Conservation (phyloP, 208 protist species). For the Leishmania arabica region DNA sequence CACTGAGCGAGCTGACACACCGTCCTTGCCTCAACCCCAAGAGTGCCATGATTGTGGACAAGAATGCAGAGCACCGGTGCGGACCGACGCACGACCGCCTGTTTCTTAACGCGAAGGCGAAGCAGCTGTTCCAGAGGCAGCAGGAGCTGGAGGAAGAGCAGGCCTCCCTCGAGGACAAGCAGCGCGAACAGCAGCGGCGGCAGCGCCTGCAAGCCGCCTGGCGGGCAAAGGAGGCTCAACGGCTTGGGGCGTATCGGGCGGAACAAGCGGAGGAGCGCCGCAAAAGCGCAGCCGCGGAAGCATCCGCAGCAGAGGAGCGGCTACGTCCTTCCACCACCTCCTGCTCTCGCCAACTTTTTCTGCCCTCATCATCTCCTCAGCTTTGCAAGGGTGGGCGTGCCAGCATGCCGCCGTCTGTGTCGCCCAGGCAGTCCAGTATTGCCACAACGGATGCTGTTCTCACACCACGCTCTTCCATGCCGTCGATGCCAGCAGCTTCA, state of each 20-base stretch:
- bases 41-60: slow-evolving; percentile 24
- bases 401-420: neutral
- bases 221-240: slow-evolving; percentile 14
- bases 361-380: neutral
- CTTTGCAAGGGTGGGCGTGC: no score
- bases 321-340: neutral
- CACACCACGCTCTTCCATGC: neutral
- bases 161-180: slow-evolving; percentile 18
- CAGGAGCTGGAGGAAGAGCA: slow-evolving; percentile 45
- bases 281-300: neutral
- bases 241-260: slow-evolving; percentile 20
- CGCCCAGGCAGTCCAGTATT: neutral
- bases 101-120: slow-evolving; percentile 39
- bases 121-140: slow-evolving; percentile 43
- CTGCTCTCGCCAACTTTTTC: neutral
- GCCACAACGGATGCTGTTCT: neutral
- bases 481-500: neutral
- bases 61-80: slow-evolving; percentile 17
- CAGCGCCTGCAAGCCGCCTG: slow-evolving; percentile 15
- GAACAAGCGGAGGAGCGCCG: neutral
- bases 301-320: neutral
- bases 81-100: slow-evolving; percentile 54
- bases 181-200: slow-evolving; percentile 18
- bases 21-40: slow-evolving; percentile 32
- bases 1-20: slow-evolving; percentile 41